Evolutionary conservation across 768 basidiomycete genomes (phyloP), one percentile per base, ranked within the genome.

Genomic region (Lentinus brumalis): DNA sequence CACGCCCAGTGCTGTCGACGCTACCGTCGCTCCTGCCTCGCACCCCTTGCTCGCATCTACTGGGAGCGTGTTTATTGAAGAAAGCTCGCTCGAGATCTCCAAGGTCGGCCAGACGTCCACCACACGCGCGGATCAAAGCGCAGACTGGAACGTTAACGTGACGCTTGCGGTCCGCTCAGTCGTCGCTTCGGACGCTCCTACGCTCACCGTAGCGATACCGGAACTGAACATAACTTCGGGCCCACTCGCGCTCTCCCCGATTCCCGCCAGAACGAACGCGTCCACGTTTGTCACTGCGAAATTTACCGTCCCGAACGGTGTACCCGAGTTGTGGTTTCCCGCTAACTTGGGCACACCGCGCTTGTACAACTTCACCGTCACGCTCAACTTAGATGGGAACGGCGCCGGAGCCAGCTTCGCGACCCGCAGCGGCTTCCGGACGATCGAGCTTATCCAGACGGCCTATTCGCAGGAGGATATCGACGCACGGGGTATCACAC

Each of bases 371-470:
- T 68, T 86, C 61, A 79, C 77, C 4, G 73, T 80, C 40, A 70
- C 75, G 4, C 67, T 86, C 29, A 69, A 70, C 29, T 68, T 78
- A 2, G 63, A 58, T 15, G 18, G 46, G 18, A 59, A 60, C 21
- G 50, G 46, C 18, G 56, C 56, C 16, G 50, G 49, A 1, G 59
- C 64, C 44, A 73, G 69, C 40, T 80, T 82, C 62, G 75, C 74
- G 18, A 77, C 77, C 3, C 78, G 77, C 31, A 84, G 82, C 5
- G 84, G 85, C 8, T 86, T 86, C 73, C 80, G 85, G n/a, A 85
- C 85, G 3, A 79, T 86, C 51, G 74, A 81, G 51, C 78, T 85
- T 35, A 75, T 79, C 30, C 84, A 85, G 69, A 68, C 75, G 8
- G 72, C 79, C 2, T 84, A 84, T 62, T 70, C 78, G 8, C 70